phyloP scores from a whole-genome alignment of 23 red algal species.

The Gracilaria gracilis region DNA sequence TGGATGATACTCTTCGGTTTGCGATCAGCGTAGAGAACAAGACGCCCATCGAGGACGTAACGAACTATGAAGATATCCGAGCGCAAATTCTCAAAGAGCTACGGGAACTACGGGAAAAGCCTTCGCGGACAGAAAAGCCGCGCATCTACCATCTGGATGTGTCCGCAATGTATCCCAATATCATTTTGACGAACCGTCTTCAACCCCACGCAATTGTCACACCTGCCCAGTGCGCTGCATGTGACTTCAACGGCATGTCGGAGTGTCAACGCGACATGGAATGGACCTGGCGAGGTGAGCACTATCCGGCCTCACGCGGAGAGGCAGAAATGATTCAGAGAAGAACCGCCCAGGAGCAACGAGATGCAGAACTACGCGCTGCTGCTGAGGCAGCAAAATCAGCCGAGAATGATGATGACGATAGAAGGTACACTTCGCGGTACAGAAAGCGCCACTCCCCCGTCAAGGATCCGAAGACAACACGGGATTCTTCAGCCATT shows the following conservation, averaged over 20 bases:
- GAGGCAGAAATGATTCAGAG: constrained; percentile 89
- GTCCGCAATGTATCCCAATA: constrained; percentile 99
- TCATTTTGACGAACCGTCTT: constrained; percentile 98
- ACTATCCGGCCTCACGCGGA: constrained; percentile 89
- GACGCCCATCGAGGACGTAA: constrained; percentile 63
- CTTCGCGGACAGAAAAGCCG: constrained; percentile 66
- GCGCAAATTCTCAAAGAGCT: constrained; percentile 60
- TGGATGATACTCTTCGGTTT: constrained; percentile 80
- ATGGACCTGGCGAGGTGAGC: constrained; percentile 99
- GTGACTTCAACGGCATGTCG: constrained; percentile 92
- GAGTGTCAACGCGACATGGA: constrained; percentile 90
- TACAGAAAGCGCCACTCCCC: constrained; percentile 5
- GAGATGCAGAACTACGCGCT: constrained; percentile 30
- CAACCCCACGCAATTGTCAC: constrained; percentile 97
- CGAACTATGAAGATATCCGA: constrained; percentile 85
- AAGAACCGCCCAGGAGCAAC: constrained; percentile 56
- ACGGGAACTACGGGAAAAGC: constrained; percentile 53
- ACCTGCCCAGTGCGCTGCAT: constrained; percentile 81
- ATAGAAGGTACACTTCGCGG: not conserved
- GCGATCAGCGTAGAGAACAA: constrained; percentile 77
- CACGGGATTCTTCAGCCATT: constrained; percentile 16
- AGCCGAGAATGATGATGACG: constrained; percentile 25
- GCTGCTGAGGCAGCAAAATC: not conserved
- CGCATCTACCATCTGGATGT: constrained; percentile 98
- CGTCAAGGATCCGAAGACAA: not conserved